These are phyloP conservation scores for Penicillium bialowiezense DNA, from an alignment of 495 filamentous ascomycete genomes.

Conservation along the genomic window DNA sequence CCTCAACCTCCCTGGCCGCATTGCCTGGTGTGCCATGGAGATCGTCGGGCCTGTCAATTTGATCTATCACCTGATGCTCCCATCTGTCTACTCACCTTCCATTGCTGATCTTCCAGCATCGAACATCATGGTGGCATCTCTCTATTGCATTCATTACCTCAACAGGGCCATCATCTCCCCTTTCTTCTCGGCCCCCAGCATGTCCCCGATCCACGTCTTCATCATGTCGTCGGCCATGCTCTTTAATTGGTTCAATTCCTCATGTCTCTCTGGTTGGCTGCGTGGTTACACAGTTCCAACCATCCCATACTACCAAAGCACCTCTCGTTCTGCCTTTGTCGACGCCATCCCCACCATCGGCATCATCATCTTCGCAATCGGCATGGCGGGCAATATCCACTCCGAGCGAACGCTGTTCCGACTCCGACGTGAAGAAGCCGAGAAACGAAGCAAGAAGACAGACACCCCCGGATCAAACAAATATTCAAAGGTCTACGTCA, in stretches of 20 bases:
- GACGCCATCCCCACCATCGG: slow-evolving; percentile 37
- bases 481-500: slow-evolving; percentile 80
- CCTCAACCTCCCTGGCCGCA: slow-evolving; percentile 84
- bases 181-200: slow-evolving; percentile 74
- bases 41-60: slow-evolving; percentile 70
- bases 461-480: slow-evolving; percentile 36
- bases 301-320: slow-evolving; percentile 15
- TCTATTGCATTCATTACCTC: slow-evolving; percentile 70
- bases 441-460: slow-evolving; percentile 36
- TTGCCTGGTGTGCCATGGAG: slow-evolving; percentile 89
- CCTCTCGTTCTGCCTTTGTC: slow-evolving; percentile 1
- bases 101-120: slow-evolving; percentile 20
- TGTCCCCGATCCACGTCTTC: slow-evolving; percentile 77
- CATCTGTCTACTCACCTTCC: slow-evolving; percentile 28
- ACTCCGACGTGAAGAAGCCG: slow-evolving; percentile 56
- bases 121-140: slow-evolving; percentile 33
- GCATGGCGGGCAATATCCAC: slow-evolving; percentile 77
- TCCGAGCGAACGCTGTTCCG: slow-evolving; percentile 59
- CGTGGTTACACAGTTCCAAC: slow-evolving; percentile 48
- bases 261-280: slow-evolving; percentile 75
- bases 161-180: slow-evolving; percentile 85
- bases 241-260: slow-evolving; percentile 81
- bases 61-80: slow-evolving; percentile 71
- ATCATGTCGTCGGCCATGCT: slow-evolving; percentile 57
- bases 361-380: slow-evolving; percentile 60